Evolutionary conservation across 768 basidiomycete genomes (phyloP).

Genomic region (Tremella fuciformis): DNA sequence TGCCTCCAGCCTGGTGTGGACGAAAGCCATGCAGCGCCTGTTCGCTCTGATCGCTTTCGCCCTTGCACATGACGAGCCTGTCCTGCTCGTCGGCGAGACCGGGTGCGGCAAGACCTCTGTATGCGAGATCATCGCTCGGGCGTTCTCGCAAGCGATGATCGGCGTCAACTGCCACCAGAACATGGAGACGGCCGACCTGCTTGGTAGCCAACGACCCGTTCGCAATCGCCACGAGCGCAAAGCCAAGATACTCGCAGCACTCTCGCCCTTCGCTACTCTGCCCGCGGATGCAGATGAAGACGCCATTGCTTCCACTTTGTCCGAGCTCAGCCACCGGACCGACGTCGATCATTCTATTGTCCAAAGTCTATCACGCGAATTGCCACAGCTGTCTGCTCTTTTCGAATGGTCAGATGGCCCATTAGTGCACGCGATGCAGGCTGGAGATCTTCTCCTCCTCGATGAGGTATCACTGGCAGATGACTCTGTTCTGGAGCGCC

Average conservation of each 20-base stretch:
- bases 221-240: slow-evolving; percentile 63
- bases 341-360: slow-evolving; percentile 56
- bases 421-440: slow-evolving; percentile 84
- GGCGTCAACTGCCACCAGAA: slow-evolving; percentile 95
- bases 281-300: slow-evolving; percentile 22
- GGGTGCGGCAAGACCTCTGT: slow-evolving; percentile 97
- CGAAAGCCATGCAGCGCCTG: slow-evolving; percentile 82
- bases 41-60: slow-evolving; percentile 82
- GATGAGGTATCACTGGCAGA: slow-evolving; percentile 98
- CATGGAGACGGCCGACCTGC: slow-evolving; percentile 94
- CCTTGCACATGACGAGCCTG: slow-evolving; percentile 84
- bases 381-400: slow-evolving; percentile 62
- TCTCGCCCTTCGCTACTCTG: slow-evolving; percentile 11
- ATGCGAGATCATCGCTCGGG: slow-evolving; percentile 80
- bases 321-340: slow-evolving; percentile 52
- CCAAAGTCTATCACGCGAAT: slow-evolving; percentile 34
- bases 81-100: slow-evolving; percentile 93
- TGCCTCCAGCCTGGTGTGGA: slow-evolving; percentile 71
- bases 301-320: slow-evolving; percentile 36
- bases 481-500: slow-evolving; percentile 92
- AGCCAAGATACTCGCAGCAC: slow-evolving; percentile 23
- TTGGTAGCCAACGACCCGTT: slow-evolving; percentile 85
- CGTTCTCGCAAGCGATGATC: slow-evolving; percentile 61
- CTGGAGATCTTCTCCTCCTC: slow-evolving; percentile 79
- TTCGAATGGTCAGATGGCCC: slow-evolving; percentile 98